These are phyloP conservation scores for Houttuynia cordata DNA, from an alignment of 164 flowering plant species.

Conservation along the genomic window DNA sequence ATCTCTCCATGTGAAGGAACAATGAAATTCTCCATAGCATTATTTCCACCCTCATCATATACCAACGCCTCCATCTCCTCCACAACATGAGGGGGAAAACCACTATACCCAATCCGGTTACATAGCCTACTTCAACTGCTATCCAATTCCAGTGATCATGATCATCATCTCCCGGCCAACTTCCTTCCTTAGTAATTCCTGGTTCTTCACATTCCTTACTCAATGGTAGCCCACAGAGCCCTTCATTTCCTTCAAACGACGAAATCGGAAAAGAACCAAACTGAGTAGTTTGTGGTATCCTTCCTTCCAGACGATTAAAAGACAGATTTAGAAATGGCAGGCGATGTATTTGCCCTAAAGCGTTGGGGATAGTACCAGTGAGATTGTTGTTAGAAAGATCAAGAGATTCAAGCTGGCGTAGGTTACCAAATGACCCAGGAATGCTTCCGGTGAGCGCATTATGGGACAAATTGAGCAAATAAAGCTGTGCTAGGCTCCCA, in stretches of 20 bases:
- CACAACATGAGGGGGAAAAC: not conserved
- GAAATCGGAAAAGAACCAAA: conserved; percentile 4
- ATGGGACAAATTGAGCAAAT: conserved; percentile 1
- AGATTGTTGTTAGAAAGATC: conserved; percentile 9
- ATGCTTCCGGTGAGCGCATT: conserved; percentile 1
- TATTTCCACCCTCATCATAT: not conserved
- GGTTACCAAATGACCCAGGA: conserved; percentile 1
- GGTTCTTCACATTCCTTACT: not conserved
- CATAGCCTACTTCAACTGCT: not conserved
- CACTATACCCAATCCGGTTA: not conserved
- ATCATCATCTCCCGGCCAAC: not conserved
- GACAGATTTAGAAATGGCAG: conserved; percentile 10
- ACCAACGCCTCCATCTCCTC: not conserved
- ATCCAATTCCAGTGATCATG: not conserved
- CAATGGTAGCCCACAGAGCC: conserved; percentile 11
- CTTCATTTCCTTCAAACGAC: conserved; percentile 6
- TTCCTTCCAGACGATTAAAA: conserved; percentile 6
- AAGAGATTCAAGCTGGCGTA: conserved; percentile 1
- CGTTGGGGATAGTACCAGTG: conserved; percentile 6
- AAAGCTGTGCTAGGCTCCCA: not conserved
- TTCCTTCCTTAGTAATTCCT: no score
- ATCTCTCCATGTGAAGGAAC: no score
- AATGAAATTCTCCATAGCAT: no score
- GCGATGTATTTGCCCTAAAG: conserved; percentile 2
- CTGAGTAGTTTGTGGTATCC: conserved; percentile 6